phyloP scores from a whole-genome alignment of 805 yeast genomes.

The Jamesozyma gamospora region DNA sequence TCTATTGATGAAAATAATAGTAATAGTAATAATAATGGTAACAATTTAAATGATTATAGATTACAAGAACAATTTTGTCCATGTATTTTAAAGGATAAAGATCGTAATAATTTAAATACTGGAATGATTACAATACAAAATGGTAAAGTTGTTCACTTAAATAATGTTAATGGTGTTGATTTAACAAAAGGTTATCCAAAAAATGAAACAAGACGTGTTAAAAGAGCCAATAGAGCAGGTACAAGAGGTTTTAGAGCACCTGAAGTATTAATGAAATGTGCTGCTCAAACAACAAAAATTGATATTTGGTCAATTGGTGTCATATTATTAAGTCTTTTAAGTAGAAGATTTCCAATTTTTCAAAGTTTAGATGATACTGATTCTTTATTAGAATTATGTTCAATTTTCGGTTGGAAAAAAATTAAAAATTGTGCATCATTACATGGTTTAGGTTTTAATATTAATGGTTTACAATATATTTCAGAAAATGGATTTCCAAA shows the following conservation, averaged over 20 bases:
- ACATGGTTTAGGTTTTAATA: conserved; percentile 83
- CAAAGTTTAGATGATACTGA: conserved; percentile 90
- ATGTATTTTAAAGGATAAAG: conserved; percentile 36
- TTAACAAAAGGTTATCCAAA: conserved; percentile 64
- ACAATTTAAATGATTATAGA: conserved; percentile 12
- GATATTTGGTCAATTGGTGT: conserved; percentile 94
- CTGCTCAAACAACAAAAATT: conserved; percentile 68
- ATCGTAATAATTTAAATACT: conserved; percentile 6
- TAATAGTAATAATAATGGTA: background rate
- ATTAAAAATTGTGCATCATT: conserved; percentile 68
- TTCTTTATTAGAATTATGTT: conserved; percentile 75
- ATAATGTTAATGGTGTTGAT: conserved; percentile 30
- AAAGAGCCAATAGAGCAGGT: conserved; percentile 95
- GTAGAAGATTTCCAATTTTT: conserved; percentile 84
- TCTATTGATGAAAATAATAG: background rate
- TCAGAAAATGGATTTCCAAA: conserved; percentile 31
- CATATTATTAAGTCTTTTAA: conserved; percentile 64
- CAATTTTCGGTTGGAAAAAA: conserved; percentile 65
- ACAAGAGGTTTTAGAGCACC: conserved; percentile 94
- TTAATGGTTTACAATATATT: conserved; percentile 41
- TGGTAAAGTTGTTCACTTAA: conserved; percentile 24
- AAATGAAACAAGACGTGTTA: conserved; percentile 76
- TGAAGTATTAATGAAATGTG: conserved; percentile 79
- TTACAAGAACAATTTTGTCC: conserved; percentile 41
- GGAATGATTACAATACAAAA: conserved; percentile 26